A percentile compares a stretch with the other conserved stretches of the same genome.
These are phyloP conservation scores for Neckera pumila DNA, from an alignment of 225 moss, liverwort and hornwort genomes.

Conservation along the genomic window DNA sequence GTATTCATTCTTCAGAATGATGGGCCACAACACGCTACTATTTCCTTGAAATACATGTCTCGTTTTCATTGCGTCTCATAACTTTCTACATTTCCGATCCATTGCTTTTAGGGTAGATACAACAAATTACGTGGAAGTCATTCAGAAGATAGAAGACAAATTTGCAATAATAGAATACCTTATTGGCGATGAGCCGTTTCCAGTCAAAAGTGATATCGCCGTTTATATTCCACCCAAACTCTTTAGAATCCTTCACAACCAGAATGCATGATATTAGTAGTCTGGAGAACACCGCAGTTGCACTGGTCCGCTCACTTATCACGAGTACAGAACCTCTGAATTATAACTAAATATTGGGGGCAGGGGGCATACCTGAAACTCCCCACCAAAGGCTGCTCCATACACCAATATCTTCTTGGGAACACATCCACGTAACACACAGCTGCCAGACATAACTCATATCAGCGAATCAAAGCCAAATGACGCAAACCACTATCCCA, in stretches of 20 bases:
- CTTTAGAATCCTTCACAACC: slow-evolving; percentile 47
- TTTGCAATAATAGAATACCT: slow-evolving; percentile 17
- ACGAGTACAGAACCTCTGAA: not conserved
- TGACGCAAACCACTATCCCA: not conserved
- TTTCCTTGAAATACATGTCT: not conserved
- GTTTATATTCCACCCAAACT: slow-evolving; percentile 78
- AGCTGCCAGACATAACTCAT: slow-evolving; percentile 16
- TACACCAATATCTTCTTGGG: slow-evolving; percentile 93
- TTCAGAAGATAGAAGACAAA: not conserved
- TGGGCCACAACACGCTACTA: not conserved
- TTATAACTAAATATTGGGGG: not conserved
- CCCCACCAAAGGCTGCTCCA: slow-evolving; percentile 64
- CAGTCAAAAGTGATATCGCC: slow-evolving; percentile 80
- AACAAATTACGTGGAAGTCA: not conserved
- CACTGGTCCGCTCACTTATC: not conserved
- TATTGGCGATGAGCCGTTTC: slow-evolving; percentile 68
- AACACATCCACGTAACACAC: slow-evolving; percentile 83
- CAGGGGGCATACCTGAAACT: slow-evolving; percentile 34
- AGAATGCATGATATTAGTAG: not conserved
- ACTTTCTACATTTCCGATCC: not conserved
- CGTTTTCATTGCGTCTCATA: not conserved
- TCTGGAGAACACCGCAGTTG: not conserved
- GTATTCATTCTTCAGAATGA: not conserved
- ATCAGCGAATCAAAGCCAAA: not conserved
- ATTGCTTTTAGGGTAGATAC: not conserved